Percentiles rank a stretch among this genome's conserved stretches.
Evolutionary conservation across 225 moss, liverwort and hornwort species (phyloP).

Genomic region (Physcomitrellopsis africana): DNA sequence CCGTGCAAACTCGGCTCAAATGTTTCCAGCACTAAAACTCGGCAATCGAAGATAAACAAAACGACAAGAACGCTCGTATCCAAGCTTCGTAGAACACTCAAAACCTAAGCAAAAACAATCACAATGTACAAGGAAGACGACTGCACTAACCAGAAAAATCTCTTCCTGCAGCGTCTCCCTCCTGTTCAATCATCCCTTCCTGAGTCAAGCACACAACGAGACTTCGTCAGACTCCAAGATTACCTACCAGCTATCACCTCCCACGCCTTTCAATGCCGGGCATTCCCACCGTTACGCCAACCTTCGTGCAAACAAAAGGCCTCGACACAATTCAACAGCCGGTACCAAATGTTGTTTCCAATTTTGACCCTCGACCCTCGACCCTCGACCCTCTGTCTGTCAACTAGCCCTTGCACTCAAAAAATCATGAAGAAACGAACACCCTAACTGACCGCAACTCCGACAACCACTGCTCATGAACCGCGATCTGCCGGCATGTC

Average conservation of each 20-base stretch:
- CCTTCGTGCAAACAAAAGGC: conserved; percentile 1
- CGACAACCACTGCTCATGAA: not conserved
- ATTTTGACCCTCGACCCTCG: too few species aligned
- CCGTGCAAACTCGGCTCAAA: conserved; percentile 16
- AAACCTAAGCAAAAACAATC: not conserved
- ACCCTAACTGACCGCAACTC: conserved; percentile 15
- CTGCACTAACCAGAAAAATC: conserved; percentile 45
- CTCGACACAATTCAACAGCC: not conserved
- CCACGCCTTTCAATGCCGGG: conserved; percentile 1
- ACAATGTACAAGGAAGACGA: not conserved
- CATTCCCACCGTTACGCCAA: not conserved
- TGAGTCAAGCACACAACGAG: conserved; percentile 12
- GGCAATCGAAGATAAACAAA: not conserved
- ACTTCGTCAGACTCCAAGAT: conserved; percentile 5
- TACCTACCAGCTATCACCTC: not conserved
- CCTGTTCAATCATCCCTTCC: conserved; percentile 49
- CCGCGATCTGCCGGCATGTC: conserved; percentile 19
- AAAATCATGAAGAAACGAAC: not conserved
- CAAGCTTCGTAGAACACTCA: not conserved
- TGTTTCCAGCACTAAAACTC: not conserved
- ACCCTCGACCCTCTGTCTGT: too few species aligned
- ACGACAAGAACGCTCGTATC: not conserved
- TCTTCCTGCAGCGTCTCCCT: conserved; percentile 49
- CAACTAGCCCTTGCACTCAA: not conserved
- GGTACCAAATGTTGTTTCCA: not conserved